phyloP scores from a whole-genome alignment of 306 rosid species.

The Cercis canadensis region DNA sequence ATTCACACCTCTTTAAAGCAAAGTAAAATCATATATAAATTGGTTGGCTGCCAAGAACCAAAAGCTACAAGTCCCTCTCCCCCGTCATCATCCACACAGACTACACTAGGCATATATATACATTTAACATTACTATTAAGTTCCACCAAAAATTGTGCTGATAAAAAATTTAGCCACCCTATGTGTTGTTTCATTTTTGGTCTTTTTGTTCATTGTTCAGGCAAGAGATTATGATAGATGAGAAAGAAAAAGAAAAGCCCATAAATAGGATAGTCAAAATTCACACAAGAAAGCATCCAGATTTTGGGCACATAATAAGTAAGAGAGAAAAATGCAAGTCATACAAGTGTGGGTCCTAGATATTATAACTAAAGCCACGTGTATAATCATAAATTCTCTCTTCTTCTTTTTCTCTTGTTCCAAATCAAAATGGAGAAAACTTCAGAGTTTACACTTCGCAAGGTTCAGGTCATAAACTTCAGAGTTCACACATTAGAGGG shows the following conservation, averaged over 20 bases:
- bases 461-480: too few relatives aligned
- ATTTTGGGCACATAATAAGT: conserved; percentile 37
- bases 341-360: conserved; percentile 27
- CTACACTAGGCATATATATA: conserved; percentile 26
- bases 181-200: conserved; percentile 39
- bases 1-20: conserved; percentile 60
- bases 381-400: background rate
- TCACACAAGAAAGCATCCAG: conserved; percentile 41
- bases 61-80: conserved; percentile 29
- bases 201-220: conserved; percentile 37
- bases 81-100: conserved; percentile 29
- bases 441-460: too few relatives aligned
- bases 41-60: conserved; percentile 30
- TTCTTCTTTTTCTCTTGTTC: background rate
- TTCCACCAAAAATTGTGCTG: conserved; percentile 46
- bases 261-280: conserved; percentile 55
- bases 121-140: conserved; percentile 26
- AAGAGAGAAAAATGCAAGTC: conserved; percentile 23
- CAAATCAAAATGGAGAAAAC: too few relatives aligned
- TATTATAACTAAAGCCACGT: conserved; percentile 34
- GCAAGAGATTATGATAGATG: conserved; percentile 6
- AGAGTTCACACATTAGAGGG: too few relatives aligned
- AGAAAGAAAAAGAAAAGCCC: conserved; percentile 35
- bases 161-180: conserved; percentile 46
- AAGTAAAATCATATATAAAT: conserved; percentile 40